Evolutionary conservation across 495 filamentous ascomycete species (phyloP), one percentile per base, ranked within the genome.

Genomic region (Lindgomyces ingoldianus): DNA sequence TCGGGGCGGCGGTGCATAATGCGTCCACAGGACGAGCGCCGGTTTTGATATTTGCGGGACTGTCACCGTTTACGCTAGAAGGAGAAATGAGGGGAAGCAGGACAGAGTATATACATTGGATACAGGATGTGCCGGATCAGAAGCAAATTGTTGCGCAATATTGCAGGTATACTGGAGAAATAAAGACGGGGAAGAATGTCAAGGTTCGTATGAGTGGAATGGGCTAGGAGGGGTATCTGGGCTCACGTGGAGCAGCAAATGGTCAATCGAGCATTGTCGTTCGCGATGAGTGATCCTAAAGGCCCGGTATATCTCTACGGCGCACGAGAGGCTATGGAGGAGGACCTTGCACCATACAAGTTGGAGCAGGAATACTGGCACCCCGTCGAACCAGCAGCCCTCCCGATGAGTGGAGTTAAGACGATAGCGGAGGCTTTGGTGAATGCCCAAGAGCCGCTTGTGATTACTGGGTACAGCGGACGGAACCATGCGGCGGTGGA

Each of bases 91-190:
- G 90, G 21, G 93, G 93, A 1, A 90, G 86, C 3, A 82, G 93
- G 44, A 96, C 91, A 0, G 93, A 97, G 76, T 97, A 93, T 73
- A 98, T 96, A 70, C 93, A 98, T 72, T 98, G 93, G 90, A 93
- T 96, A 42, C 93, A 98, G 71, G 91, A 98, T 76, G 91, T 97
- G 6, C 93, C 93, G 0, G 91, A 98, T 64, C 93, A 98, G 77
- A 92, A 91, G 73, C 87, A 89, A 73, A 96, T 98, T 62, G 81
- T 98, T 12, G 83, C 83, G 1, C 93, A 98, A 76, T 98, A 98
- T 74, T 97, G 93, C 73, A 85, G 93, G n/a, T 98, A 96, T 73
- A 78, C 88, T 0, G 91, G 81, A 0, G 93, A 98, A 74, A 85
- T 98, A 71, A 96, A 96, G 75, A 89, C 89, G 4, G 93, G 92